A percentile compares a stretch with the other conserved stretches of the same genome.
phyloP scores from a whole-genome alignment of 805 yeast genomes.

The Zygosaccharomyces gambellarensis region DNA sequence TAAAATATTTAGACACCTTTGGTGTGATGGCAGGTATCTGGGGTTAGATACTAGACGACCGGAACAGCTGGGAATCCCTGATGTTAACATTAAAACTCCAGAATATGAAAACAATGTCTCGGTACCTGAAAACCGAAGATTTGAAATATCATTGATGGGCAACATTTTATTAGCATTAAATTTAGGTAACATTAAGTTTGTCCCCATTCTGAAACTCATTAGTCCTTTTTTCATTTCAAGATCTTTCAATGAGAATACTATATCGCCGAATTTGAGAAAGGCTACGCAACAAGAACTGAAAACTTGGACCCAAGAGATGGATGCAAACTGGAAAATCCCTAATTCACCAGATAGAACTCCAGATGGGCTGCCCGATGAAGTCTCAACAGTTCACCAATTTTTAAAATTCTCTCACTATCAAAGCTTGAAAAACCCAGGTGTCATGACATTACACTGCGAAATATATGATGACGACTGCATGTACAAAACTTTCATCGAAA shows the following conservation, averaged over 20 bases:
- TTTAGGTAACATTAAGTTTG: slow-evolving; percentile 43
- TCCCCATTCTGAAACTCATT: slow-evolving; percentile 38
- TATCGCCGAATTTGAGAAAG: slow-evolving; percentile 25
- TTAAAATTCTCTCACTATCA: slow-evolving; percentile 25
- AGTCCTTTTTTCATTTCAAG: slow-evolving; percentile 43
- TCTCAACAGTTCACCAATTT: slow-evolving; percentile 22
- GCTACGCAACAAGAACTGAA: slow-evolving; percentile 23
- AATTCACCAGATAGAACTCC: slow-evolving; percentile 2
- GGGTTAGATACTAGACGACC: slow-evolving; percentile 25
- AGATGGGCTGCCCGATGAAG: slow-evolving; percentile 18
- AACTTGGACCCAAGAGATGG: slow-evolving; percentile 30
- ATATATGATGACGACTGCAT: slow-evolving; percentile 30
- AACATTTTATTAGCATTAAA: slow-evolving; percentile 47
- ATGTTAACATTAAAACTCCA: slow-evolving; percentile 22
- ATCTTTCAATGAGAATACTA: slow-evolving; percentile 33
- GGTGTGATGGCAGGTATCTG: slow-evolving; percentile 41
- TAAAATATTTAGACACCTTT: slow-evolving; percentile 50
- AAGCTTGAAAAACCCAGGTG: slow-evolving; percentile 22
- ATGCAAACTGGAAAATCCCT: slow-evolving; percentile 22
- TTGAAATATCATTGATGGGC: slow-evolving; percentile 42
- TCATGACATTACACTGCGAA: slow-evolving; percentile 19
- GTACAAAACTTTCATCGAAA: slow-evolving; percentile 26
- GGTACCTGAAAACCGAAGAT: slow-evolving; percentile 34
- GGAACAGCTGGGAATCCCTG: slow-evolving; percentile 11
- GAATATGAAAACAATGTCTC: slow-evolving; percentile 26